These are phyloP conservation scores for Thermomyces lanuginosus DNA, from an alignment of 2,329 filamentous ascomycete species.

Conservation along the genomic window DNA sequence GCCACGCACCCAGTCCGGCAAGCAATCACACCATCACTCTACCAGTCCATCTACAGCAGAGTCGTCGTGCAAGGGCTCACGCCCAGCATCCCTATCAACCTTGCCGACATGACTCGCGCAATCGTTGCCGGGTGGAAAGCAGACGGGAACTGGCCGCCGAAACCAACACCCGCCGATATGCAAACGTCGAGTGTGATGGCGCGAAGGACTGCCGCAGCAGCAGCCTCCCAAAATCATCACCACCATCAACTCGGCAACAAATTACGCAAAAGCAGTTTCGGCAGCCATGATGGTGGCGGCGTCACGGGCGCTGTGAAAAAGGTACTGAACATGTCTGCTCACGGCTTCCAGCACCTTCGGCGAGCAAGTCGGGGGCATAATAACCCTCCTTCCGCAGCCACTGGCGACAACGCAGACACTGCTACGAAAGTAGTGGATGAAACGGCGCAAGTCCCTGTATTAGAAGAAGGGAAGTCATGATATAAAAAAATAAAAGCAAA, in stretches of 20 bases:
- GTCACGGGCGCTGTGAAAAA: constrained; percentile 27
- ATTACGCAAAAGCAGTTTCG: no score
- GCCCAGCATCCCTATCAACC: constrained; percentile 75
- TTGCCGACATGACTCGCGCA: constrained; percentile 61
- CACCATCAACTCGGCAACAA: no score
- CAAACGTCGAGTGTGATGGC: no score
- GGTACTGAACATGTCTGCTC: constrained; percentile 21
- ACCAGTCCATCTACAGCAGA: constrained; percentile 76
- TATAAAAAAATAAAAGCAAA: no score
- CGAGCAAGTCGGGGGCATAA: constrained; percentile 12
- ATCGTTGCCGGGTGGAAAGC: constrained; percentile 85
- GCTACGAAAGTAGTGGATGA: background rate
- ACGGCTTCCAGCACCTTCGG: constrained; percentile 24
- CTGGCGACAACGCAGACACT: no score
- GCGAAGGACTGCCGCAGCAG: no score
- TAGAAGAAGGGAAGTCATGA: no score
- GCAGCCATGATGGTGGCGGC: constrained; percentile 13
- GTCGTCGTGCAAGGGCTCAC: constrained; percentile 65
- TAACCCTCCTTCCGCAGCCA: no score
- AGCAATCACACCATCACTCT: constrained; percentile 56
- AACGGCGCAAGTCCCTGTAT: constrained; percentile 1
- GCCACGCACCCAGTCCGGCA: constrained; percentile 58
- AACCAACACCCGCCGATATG: constrained; percentile 30
- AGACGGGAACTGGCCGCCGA: constrained; percentile 82
- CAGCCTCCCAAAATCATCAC: no score